Evolutionary conservation across 495 filamentous ascomycete genomes (phyloP).

Genomic region (Podospora pseudopauciseta): DNA sequence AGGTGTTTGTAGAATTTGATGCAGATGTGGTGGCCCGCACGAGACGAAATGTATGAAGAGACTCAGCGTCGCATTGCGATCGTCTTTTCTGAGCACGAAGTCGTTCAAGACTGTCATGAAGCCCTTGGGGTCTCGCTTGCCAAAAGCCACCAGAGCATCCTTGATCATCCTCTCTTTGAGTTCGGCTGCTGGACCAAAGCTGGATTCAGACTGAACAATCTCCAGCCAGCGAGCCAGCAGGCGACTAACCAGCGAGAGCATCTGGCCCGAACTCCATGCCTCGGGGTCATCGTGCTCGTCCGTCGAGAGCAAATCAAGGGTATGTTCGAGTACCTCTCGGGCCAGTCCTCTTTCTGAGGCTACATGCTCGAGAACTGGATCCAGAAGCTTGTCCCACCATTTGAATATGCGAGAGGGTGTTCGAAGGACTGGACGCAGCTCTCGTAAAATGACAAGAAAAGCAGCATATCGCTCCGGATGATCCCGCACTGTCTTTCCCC

Average conservation of each 20-base stretch:
- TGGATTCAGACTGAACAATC: conserved; percentile 45
- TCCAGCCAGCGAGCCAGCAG: conserved; percentile 59
- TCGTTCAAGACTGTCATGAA: conserved; percentile 58
- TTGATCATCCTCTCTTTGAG: conserved; percentile 52
- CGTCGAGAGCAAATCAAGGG: conserved; percentile 52
- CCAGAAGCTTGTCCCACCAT: conserved; percentile 65
- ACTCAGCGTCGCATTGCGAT: conserved; percentile 54
- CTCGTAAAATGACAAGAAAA: conserved; percentile 59
- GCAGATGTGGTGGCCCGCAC: conserved; percentile 65
- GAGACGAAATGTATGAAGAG: conserved; percentile 63
- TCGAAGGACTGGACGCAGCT: conserved; percentile 55
- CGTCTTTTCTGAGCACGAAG: conserved; percentile 56
- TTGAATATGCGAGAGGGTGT: conserved; percentile 51
- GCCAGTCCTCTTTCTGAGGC: conserved; percentile 57
- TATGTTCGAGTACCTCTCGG: conserved; percentile 52
- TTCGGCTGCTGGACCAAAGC: conserved; percentile 44
- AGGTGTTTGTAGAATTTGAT: conserved; percentile 62
- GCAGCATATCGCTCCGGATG: conserved; percentile 52
- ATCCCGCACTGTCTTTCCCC: conserved; percentile 52
- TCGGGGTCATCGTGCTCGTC: conserved; percentile 56
- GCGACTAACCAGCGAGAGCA: conserved; percentile 48
- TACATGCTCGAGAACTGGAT: conserved; percentile 54
- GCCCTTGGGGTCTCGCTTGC: conserved; percentile 64
- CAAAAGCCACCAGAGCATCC: conserved; percentile 55
- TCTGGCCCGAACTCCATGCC: conserved; percentile 33